phyloP scores from a whole-genome alignment of 1,139 yeast species.

The Suhomyces choctaworum region DNA sequence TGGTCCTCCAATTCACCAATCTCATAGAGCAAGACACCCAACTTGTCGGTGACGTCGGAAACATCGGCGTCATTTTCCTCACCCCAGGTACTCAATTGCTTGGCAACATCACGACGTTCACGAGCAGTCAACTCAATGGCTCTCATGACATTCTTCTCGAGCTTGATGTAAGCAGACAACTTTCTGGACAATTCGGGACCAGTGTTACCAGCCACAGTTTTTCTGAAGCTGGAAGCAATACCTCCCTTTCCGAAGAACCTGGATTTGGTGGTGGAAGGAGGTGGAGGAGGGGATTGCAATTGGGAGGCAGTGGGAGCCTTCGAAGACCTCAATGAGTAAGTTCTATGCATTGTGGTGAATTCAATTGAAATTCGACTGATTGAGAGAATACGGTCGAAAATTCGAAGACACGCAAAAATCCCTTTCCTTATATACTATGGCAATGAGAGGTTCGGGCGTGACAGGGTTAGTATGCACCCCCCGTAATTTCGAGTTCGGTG shows the following conservation, averaged over 20 bases:
- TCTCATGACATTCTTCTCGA: conserved; percentile 95
- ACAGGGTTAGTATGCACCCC: conserved; percentile 10
- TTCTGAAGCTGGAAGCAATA: conserved; percentile 76
- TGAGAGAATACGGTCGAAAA: not conserved
- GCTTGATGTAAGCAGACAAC: conserved; percentile 85
- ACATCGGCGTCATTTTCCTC: conserved; percentile 97
- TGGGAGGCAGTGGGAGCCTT: conserved; percentile 98
- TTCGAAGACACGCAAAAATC: not conserved
- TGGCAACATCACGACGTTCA: conserved; percentile 96
- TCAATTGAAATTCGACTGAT: not conserved
- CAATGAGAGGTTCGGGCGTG: conserved; percentile 9
- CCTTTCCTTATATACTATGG: conserved; percentile 10
- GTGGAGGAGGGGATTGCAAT: conserved; percentile 91
- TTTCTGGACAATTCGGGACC: conserved; percentile 96
- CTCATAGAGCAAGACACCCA: conserved; percentile 94
- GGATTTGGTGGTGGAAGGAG: conserved; percentile 80
- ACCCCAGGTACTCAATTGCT: conserved; percentile 96
- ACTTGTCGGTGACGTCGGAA: conserved; percentile 93
- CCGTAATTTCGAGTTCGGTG: conserved; percentile 10
- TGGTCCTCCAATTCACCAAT: conserved; percentile 98
- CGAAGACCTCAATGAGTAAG: conserved; percentile 90
- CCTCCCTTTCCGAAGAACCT: conserved; percentile 92
- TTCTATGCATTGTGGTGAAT: conserved; percentile 78
- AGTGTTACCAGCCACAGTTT: conserved; percentile 86
- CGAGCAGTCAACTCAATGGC: conserved; percentile 90